Conservation (phyloP, 2,329 filamentous ascomycete genomes). For the Metarhizium robertsii region DNA sequence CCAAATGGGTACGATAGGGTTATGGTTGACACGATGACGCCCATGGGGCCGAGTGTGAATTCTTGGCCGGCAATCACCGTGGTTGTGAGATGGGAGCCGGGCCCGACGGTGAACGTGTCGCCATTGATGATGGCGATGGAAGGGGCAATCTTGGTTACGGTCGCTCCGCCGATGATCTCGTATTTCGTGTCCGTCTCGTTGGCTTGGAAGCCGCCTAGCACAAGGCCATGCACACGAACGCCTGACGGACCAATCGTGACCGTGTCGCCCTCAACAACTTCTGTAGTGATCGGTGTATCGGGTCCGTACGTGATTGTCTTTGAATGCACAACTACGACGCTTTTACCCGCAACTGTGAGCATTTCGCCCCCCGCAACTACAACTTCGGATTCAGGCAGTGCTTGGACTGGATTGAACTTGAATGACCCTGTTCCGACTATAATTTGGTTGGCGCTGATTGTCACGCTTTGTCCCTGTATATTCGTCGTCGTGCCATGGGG, state of each 20-base stretch:
- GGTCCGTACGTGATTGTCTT: constrained; percentile 37
- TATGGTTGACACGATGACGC: constrained; percentile 36
- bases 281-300: constrained; percentile 20
- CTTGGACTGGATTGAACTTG: constrained; percentile 20
- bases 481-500: constrained; percentile 23
- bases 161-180: constrained; percentile 42
- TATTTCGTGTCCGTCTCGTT: constrained; percentile 26
- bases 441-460: constrained; percentile 24
- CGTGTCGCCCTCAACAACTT: constrained; percentile 39
- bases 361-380: constrained; percentile 39
- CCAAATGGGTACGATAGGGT: constrained; percentile 37
- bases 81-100: constrained; percentile 30
- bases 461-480: constrained; percentile 23
- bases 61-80: constrained; percentile 40
- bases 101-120: constrained; percentile 41
- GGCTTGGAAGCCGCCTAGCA: constrained; percentile 32
- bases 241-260: constrained; percentile 40
- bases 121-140: constrained; percentile 40
- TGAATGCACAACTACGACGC: constrained; percentile 30
- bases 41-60: constrained; percentile 38
- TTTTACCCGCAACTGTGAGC: constrained; percentile 32
- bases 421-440: constrained; percentile 28
- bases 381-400: constrained; percentile 28
- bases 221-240: constrained; percentile 29
- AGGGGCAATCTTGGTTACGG: constrained; percentile 39